phyloP scores from a whole-genome alignment of 108 stramenopile species.

The Nannochloropsis salina region DNA sequence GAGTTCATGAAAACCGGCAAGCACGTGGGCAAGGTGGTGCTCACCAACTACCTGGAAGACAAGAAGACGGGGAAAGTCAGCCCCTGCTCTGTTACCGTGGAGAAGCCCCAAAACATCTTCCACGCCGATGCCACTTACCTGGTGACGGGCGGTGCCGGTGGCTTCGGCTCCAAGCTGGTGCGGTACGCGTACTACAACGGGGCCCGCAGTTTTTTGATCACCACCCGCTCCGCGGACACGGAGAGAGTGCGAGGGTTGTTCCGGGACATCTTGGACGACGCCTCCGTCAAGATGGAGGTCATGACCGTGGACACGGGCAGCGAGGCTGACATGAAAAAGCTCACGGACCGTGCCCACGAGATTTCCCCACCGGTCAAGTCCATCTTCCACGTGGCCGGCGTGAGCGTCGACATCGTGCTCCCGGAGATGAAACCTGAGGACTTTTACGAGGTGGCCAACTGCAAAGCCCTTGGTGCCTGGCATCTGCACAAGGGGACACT shows the following conservation, averaged over 20 bases:
- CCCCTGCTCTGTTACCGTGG: neutral
- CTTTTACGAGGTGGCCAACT: conserved; percentile 12
- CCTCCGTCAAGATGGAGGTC: too few species aligned
- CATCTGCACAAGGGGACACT: too few species aligned
- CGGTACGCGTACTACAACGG: neutral
- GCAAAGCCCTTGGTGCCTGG: neutral
- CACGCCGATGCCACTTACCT: conserved; percentile 1
- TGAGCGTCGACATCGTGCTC: conserved; percentile 3
- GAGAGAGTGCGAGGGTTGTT: neutral
- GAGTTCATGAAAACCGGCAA: too few species aligned
- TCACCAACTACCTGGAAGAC: neutral
- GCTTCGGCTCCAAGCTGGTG: conserved; percentile 21
- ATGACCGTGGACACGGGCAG: neutral
- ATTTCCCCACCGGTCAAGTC: too few species aligned
- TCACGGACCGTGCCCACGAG: too few species aligned
- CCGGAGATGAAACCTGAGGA: neutral
- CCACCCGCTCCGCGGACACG: neutral
- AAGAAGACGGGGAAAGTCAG: neutral
- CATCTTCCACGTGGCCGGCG: neutral
- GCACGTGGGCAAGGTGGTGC: conserved; percentile 18
- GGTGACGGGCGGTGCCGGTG: conserved; percentile 20
- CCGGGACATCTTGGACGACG: conserved; percentile 22
- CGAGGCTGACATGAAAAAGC: too few species aligned
- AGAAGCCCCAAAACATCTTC: neutral
- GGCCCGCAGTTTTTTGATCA: neutral